These are phyloP conservation scores for Erodium maritimum DNA, from an alignment of 345 rosid genomes.

Conservation along the genomic window DNA sequence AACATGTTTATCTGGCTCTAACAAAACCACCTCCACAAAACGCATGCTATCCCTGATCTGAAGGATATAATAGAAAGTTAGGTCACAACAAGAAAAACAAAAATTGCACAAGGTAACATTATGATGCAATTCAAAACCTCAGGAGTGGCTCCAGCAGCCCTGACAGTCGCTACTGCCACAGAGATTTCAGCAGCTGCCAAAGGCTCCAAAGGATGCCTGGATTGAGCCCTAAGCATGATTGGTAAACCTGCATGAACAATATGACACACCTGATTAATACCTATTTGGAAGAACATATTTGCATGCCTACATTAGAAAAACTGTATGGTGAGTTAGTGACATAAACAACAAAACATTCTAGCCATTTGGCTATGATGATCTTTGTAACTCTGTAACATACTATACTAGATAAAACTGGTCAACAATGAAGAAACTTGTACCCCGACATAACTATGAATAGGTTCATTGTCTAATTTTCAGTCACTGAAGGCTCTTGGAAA, in stretches of 20 bases:
- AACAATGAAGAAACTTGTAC: background rate
- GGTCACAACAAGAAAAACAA: background rate
- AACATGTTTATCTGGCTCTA: constrained; percentile 71
- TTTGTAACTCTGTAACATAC: background rate
- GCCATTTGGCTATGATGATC: background rate
- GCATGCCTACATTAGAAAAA: background rate
- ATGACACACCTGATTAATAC: constrained; percentile 4
- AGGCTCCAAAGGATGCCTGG: constrained; percentile 81
- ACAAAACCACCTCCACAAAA: constrained; percentile 66
- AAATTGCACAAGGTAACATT: background rate
- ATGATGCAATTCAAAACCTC: constrained; percentile 35
- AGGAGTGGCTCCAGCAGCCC: constrained; percentile 88
- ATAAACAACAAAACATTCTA: background rate
- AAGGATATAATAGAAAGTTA: constrained; percentile 11
- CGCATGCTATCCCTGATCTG: constrained; percentile 93
- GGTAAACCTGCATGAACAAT: constrained; percentile 32
- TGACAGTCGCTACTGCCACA: constrained; percentile 82
- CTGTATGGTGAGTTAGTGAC: too few relatives aligned
- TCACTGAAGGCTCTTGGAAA: background rate
- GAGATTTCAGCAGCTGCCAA: constrained; percentile 78
- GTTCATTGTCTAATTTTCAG: background rate
- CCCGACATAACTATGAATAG: background rate
- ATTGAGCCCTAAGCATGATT: constrained; percentile 65
- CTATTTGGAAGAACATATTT: constrained; percentile 4
- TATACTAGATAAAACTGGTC: background rate